phyloP scores from a whole-genome alignment of 169 alveolate species.

The Cryptosporidium muris region DNA sequence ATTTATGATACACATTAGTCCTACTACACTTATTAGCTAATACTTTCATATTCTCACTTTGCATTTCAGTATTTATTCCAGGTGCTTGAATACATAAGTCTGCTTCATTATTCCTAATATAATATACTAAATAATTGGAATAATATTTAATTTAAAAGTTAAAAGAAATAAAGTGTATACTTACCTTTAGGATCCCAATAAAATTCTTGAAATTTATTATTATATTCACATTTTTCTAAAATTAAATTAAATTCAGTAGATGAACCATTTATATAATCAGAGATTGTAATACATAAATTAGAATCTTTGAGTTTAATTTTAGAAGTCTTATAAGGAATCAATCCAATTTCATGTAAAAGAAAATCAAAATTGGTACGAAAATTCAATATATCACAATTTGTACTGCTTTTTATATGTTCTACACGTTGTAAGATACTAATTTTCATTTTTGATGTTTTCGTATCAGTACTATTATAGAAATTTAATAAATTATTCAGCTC shows the following conservation, averaged over 20 bases:
- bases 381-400: too few relatives aligned
- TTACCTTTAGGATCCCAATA: constrained; percentile 40
- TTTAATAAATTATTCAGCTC: constrained; percentile 29
- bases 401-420: constrained; percentile 3
- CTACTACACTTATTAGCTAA: constrained; percentile 4
- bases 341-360: constrained; percentile 8
- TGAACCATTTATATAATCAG: not conserved
- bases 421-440: not conserved
- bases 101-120: constrained; percentile 15
- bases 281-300: constrained; percentile 28
- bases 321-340: constrained; percentile 1
- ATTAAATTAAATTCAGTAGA: not conserved
- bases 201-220: constrained; percentile 7
- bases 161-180: not conserved
- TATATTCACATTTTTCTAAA: constrained; percentile 7
- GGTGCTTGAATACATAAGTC: constrained; percentile 13
- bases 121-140: constrained; percentile 6
- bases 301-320: constrained; percentile 7
- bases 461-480: too few relatives aligned
- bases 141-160: not conserved
- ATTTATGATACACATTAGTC: constrained; percentile 7
- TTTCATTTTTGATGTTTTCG: too few relatives aligned
- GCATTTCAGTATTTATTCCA: not conserved
- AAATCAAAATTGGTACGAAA: too few relatives aligned
- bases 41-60: constrained; percentile 2